These are phyloP conservation scores for Sicyos edulis DNA, from an alignment of 306 rosid genomes.

Conservation along the genomic window DNA sequence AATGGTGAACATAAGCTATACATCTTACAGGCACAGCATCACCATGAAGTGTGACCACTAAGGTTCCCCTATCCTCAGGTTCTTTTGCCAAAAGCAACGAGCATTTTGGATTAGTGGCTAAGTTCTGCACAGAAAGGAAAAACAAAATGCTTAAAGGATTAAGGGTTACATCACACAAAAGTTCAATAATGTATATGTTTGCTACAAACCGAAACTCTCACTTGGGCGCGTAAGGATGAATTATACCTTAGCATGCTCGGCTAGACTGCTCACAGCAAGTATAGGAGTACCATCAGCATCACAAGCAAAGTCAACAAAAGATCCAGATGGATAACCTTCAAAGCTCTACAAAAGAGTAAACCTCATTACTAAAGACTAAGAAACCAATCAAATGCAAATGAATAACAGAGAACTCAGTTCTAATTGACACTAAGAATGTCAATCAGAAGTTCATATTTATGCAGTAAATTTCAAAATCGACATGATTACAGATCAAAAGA, in stretches of 20 bases:
- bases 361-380: background rate
- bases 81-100: slow-evolving; percentile 85
- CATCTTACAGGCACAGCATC: slow-evolving; percentile 73
- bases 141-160: slow-evolving; percentile 6
- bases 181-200: background rate
- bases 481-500: background rate
- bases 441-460: too few species aligned
- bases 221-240: background rate
- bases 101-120: slow-evolving; percentile 66
- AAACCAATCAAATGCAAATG: slow-evolving; percentile 14
- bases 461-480: background rate
- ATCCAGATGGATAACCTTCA: slow-evolving; percentile 86
- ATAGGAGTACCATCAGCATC: slow-evolving; percentile 80
- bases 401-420: background rate
- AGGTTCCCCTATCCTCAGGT: slow-evolving; percentile 84
- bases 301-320: slow-evolving; percentile 83
- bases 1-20: slow-evolving; percentile 17
- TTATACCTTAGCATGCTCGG: slow-evolving; percentile 68
- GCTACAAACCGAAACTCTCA: background rate
- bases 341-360: slow-evolving; percentile 42
- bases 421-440: background rate
- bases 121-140: slow-evolving; percentile 44
- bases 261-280: slow-evolving; percentile 81
- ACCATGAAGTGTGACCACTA: slow-evolving; percentile 78
- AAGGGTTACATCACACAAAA: background rate